phyloP scores from a whole-genome alignment of 2,329 filamentous ascomycete species.

The Cercospora sesami region DNA sequence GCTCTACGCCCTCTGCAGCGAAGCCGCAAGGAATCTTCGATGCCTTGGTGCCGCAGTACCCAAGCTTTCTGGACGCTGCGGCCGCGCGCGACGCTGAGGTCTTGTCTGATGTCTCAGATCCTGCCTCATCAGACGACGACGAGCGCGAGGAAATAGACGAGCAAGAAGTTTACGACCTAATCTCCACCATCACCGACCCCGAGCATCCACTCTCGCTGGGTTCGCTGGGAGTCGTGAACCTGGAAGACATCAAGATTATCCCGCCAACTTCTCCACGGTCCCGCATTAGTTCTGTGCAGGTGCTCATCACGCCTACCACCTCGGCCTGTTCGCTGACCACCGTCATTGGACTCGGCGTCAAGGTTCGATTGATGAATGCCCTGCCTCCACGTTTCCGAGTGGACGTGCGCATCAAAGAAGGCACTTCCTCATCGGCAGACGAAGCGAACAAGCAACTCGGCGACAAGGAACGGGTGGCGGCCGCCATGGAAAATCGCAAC shows the following conservation, averaged over 20 bases:
- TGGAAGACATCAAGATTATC: conserved; percentile 85
- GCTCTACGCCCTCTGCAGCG: conserved; percentile 42
- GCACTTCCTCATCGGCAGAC: conserved; percentile 90
- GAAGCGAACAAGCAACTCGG: conserved; percentile 95
- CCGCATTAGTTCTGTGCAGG: conserved; percentile 71
- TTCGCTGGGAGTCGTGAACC: conserved; percentile 89
- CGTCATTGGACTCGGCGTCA: conserved; percentile 89
- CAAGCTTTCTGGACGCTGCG: conserved; percentile 43
- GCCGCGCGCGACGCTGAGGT: conserved; percentile 34
- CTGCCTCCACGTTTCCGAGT: conserved; percentile 88
- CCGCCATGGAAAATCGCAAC: conserved; percentile 89
- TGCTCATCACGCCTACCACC: conserved; percentile 93
- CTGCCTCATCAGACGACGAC: conserved; percentile 52
- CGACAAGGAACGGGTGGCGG: conserved; percentile 94
- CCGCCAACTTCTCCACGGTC: conserved; percentile 64
- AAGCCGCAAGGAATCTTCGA: conserved; percentile 57
- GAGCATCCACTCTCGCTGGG: conserved; percentile 94
- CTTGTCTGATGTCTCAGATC: conserved; percentile 44
- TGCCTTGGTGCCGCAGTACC: conserved; percentile 52
- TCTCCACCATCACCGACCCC: conserved; percentile 91
- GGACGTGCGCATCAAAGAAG: conserved; percentile 91
- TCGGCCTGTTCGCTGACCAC: conserved; percentile 96
- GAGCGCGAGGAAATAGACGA: conserved; percentile 87
- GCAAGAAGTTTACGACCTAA: conserved; percentile 95
- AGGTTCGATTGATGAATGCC: conserved; percentile 85